phyloP scores from a whole-genome alignment of 495 filamentous ascomycete species.

The Aspergillus bertholletiae region DNA sequence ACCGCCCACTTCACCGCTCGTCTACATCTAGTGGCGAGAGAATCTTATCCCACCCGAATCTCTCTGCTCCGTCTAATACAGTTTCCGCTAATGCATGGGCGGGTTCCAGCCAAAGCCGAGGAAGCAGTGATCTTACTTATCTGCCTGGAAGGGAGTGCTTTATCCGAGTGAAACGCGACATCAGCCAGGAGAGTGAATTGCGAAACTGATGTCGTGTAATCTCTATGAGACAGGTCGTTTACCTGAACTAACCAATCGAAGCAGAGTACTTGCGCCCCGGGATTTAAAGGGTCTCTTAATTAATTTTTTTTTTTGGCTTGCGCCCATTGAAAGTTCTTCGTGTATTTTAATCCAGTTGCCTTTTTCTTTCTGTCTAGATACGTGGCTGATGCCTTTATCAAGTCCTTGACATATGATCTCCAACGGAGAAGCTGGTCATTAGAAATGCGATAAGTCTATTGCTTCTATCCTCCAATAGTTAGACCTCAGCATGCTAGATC shows the following conservation, averaged over 20 bases:
- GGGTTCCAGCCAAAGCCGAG: slow-evolving; percentile 19
- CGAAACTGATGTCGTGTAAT: slow-evolving; percentile 13
- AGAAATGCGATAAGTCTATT: not conserved
- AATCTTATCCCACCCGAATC: slow-evolving; percentile 13
- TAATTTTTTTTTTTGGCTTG: not conserved
- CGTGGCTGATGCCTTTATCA: not conserved
- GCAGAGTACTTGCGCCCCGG: not conserved
- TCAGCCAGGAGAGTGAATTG: slow-evolving; percentile 37
- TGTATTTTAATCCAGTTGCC: not conserved
- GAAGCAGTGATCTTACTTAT: slow-evolving; percentile 20
- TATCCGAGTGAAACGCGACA: slow-evolving; percentile 38
- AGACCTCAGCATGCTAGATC: not conserved
- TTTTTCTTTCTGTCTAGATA: too few relatives aligned
- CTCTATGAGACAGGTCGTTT: too few relatives aligned
- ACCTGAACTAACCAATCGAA: not conserved
- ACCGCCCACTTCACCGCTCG: not conserved
- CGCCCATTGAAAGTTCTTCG: not conserved
- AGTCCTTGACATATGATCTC: not conserved
- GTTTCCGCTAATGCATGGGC: slow-evolving; percentile 41
- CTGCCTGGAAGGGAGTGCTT: slow-evolving; percentile 14
- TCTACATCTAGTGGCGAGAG: slow-evolving; percentile 6
- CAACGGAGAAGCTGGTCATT: not conserved
- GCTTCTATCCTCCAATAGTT: not conserved
- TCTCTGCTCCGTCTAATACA: slow-evolving; percentile 22
- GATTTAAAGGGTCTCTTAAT: not conserved